Evolutionary conservation across 371 early-diverging fungal genomes (phyloP).

Genomic region (Haplosporangium sp.): DNA sequence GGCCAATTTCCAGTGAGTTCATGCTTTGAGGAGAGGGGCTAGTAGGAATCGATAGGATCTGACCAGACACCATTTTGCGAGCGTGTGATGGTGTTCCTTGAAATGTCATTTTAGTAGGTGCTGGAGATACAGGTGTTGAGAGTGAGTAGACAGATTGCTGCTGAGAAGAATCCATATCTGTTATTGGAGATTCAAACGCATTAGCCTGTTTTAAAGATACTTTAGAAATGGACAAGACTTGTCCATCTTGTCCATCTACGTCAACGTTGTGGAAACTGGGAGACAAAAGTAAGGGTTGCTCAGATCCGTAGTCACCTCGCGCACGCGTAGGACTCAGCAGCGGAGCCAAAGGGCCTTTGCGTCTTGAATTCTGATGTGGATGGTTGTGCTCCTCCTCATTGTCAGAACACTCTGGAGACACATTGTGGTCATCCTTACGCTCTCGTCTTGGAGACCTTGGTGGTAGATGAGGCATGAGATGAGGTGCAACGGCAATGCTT

Average conservation of each 20-base stretch:
- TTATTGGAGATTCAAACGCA: not conserved
- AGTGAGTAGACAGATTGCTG: not conserved
- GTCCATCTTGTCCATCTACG: no score
- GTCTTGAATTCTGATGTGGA: conserved; percentile 33
- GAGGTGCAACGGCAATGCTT: conserved; percentile 26
- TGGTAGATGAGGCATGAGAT: conserved; percentile 21
- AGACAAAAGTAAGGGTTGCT: conserved; percentile 18
- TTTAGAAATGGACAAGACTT: no score
- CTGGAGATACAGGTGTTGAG: conserved; percentile 18
- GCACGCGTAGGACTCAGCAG: conserved; percentile 22
- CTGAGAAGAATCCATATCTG: conserved; percentile 8
- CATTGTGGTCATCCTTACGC: no score
- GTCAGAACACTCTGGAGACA: no score
- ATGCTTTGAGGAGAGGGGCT: not conserved
- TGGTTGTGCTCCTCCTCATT: not conserved
- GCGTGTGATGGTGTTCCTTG: conserved; percentile 8
- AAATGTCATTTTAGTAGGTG: conserved; percentile 17
- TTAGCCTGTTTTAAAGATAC: no score
- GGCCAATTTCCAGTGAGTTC: not conserved
- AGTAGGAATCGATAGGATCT: conserved; percentile 4
- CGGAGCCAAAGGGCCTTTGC: conserved; percentile 23
- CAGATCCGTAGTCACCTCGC: conserved; percentile 19
- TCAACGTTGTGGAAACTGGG: not conserved
- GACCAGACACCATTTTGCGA: conserved; percentile 33
- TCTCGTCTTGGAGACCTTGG: no score